Evolutionary conservation across 495 filamentous ascomycete species (phyloP).

Genomic region (Pseudevernia furfuracea): DNA sequence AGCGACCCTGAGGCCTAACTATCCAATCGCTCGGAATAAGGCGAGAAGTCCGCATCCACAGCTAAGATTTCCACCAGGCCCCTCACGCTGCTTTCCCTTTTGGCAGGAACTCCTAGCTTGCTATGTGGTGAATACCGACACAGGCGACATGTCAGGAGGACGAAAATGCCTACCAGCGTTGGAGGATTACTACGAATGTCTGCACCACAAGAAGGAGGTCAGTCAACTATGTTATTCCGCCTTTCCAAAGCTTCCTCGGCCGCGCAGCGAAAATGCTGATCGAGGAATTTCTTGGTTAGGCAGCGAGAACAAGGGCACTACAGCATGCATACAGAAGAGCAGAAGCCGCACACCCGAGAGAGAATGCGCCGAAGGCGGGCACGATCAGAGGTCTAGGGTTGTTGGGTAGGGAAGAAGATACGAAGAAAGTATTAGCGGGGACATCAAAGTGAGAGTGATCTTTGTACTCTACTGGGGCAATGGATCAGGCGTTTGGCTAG

Average conservation of each 20-base stretch:
- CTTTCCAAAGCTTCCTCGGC: not conserved
- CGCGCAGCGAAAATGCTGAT: constrained; percentile 15
- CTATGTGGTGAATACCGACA: constrained; percentile 74
- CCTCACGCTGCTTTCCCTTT: constrained; percentile 92
- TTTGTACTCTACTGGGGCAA: not conserved
- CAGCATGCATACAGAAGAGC: constrained; percentile 84
- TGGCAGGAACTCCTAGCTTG: constrained; percentile 92
- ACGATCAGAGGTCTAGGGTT: constrained; percentile 78
- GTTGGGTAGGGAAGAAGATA: constrained; percentile 73
- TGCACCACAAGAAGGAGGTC: constrained; percentile 98
- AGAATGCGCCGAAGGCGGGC: constrained; percentile 64
- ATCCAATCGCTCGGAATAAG: not conserved
- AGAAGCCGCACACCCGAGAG: constrained; percentile 64
- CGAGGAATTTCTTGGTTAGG: constrained; percentile 41
- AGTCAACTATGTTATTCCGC: constrained; percentile 24
- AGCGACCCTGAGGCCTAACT: not conserved
- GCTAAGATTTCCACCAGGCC: constrained; percentile 48
- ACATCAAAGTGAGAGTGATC: not conserved
- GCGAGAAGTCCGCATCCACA: not conserved
- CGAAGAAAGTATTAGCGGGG: constrained; percentile 50
- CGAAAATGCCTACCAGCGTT: constrained; percentile 82
- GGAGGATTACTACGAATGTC: constrained; percentile 97
- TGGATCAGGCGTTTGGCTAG: not conserved
- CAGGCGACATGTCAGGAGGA: constrained; percentile 69
- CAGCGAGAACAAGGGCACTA: constrained; percentile 64